These are phyloP conservation scores for Pittosporum tobira DNA, from an alignment of 129 eudicot species.

Conservation along the genomic window DNA sequence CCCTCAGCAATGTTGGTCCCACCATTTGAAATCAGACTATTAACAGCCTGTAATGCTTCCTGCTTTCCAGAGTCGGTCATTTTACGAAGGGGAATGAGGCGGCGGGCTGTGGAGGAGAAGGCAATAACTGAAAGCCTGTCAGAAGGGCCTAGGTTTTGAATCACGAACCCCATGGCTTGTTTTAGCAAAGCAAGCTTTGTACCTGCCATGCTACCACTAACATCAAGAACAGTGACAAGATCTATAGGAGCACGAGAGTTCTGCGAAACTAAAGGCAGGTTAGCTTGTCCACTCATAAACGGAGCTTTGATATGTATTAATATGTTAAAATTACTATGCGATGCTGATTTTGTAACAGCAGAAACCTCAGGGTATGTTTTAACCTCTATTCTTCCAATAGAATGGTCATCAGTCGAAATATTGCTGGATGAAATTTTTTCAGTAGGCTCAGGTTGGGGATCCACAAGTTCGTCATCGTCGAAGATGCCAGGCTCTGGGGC, in stretches of 20 bases:
- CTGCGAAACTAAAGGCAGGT: slow-evolving; percentile 5
- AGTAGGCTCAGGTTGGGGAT: slow-evolving; percentile 14
- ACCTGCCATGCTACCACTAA: slow-evolving; percentile 97
- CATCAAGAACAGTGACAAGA: slow-evolving; percentile 78
- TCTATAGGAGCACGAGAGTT: slow-evolving; percentile 62
- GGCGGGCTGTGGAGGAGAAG: slow-evolving; percentile 77
- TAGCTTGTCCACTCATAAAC: slow-evolving; percentile 14
- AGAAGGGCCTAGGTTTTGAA: slow-evolving; percentile 63
- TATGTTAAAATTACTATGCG: slow-evolving; percentile 39
- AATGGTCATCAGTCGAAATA: slow-evolving; percentile 12
- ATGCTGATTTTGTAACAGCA: slow-evolving; percentile 40
- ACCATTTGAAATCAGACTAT: slow-evolving; percentile 56
- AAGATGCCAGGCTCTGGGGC: slow-evolving; percentile 53
- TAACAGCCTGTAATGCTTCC: slow-evolving; percentile 66
- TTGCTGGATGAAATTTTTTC: slow-evolving; percentile 19
- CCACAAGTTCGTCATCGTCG: slow-evolving; percentile 55
- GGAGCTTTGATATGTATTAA: slow-evolving; percentile 80
- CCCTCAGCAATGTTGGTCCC: slow-evolving; percentile 86
- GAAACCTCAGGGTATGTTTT: slow-evolving; percentile 64
- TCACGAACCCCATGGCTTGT: slow-evolving; percentile 88
- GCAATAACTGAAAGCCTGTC: slow-evolving; percentile 82
- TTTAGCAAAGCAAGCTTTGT: slow-evolving; percentile 78
- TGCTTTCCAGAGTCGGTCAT: slow-evolving; percentile 65
- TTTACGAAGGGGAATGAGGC: slow-evolving; percentile 67
- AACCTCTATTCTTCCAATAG: slow-evolving; percentile 37